Conservation (phyloP, 1,284 basidiomycete genomes). For the Cronartium quercuum region DNA sequence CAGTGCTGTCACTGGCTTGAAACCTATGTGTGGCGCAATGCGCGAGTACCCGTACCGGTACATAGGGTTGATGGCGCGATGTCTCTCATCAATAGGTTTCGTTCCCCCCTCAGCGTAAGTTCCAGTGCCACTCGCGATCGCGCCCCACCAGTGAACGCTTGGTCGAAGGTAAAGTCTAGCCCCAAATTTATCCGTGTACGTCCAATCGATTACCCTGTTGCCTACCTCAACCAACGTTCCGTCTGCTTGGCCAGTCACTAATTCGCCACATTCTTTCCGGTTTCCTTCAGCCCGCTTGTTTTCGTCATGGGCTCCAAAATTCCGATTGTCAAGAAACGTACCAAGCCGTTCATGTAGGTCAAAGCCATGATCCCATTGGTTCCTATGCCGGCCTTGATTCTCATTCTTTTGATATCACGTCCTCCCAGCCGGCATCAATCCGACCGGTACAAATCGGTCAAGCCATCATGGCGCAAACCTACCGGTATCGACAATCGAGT, state of each 20-base stretch:
- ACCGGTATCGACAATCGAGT: slow-evolving; percentile 52
- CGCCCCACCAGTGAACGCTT: background rate
- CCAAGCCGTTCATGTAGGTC: slow-evolving; percentile 83
- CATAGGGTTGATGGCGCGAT: background rate
- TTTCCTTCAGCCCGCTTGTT: background rate
- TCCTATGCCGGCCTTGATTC: background rate
- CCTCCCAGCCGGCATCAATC: slow-evolving; percentile 82
- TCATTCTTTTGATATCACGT: background rate
- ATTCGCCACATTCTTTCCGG: no score
- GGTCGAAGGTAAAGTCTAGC: background rate
- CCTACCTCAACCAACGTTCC: no score
- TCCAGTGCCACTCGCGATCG: background rate
- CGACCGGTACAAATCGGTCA: slow-evolving; percentile 87
- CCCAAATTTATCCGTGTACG: no score
- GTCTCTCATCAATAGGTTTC: slow-evolving; percentile 3
- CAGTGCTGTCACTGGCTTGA: no score
- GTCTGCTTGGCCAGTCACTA: no score
- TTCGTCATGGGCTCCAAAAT: slow-evolving; percentile 51
- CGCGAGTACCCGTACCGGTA: background rate
- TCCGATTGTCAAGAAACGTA: slow-evolving; percentile 92
- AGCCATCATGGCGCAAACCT: slow-evolving; percentile 84
- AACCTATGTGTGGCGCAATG: no score
- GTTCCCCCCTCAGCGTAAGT: background rate
- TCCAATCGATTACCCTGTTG: no score
- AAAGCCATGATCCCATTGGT: background rate